Evolutionary conservation across 495 filamentous ascomycete species (phyloP), one percentile per base, ranked within the genome.

Genomic region (Annulohypoxylon nitens): DNA sequence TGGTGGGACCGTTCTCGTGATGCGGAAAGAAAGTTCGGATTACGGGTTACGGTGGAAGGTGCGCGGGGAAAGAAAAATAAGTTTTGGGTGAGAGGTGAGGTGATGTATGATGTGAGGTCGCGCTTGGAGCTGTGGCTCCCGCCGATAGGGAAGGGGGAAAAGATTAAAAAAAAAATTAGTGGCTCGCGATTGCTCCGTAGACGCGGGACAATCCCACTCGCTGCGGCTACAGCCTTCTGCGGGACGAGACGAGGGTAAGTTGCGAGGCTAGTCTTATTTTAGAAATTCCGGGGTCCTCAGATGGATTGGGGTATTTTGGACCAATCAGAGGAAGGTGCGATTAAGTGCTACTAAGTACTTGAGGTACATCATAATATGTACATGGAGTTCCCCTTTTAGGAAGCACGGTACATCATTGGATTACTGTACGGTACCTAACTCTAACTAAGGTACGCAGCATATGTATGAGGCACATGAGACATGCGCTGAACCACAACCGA

Each of bases 181-280:
- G 71, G 71, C 62, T 74, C 71, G 20, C 37, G 54, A 51, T 26
- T 26, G 43, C 54, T 67, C 69, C 57, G 57, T 71, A 67, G 62
- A 57, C 71, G 71, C 71, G 66, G 66, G 62, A 66, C 65, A 61
- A 74, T 65, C 66, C 71, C 71, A 74, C 71, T 33, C 60, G 54
- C 36, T 74, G 71, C 71, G 67, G 67, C 71, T 70, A 53, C 62
- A 30, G 51, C 55, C 60, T 26, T 51, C 9, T 30, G 61, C 71
- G 71, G 66, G 71, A 74, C 61, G 33, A 62, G 71, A 74, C 61
- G 34, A 63, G 67, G 67, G 61, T 37, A 47, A 47, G 50, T 9
- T 4, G 41, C 23, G 18, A 6, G 41, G 41, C 71, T 74, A 74
- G 41, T 11, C 71, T 66, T 47, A 53, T 67, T 57, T 50, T 67